A percentile compares a stretch with the other conserved stretches of the same genome.
These are phyloP conservation scores for Davidsoniella eucalypti DNA, from an alignment of 2,329 filamentous ascomycete species.

Conservation along the genomic window DNA sequence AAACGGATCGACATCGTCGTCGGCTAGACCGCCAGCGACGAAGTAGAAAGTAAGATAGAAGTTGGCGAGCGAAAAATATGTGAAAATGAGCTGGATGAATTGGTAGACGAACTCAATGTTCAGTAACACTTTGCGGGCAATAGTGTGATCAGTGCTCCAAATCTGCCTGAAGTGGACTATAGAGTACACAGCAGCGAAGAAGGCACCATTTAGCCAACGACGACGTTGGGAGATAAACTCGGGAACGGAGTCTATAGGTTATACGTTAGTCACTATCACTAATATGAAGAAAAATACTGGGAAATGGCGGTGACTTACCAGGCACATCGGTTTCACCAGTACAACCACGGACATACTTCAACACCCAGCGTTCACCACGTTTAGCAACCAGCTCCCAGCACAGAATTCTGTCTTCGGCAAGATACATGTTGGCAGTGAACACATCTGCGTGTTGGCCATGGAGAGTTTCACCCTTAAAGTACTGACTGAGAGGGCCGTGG, in stretches of 20 bases:
- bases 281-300: not conserved
- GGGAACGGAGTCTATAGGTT: constrained; percentile 58
- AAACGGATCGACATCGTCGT: constrained; percentile 71
- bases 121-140: constrained; percentile 75
- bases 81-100: constrained; percentile 81
- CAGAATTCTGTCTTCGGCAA: constrained; percentile 95
- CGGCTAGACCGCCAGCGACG: constrained; percentile 75
- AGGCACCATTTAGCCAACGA: constrained; percentile 95
- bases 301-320: constrained; percentile 37
- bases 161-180: constrained; percentile 89
- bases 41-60: constrained; percentile 99
- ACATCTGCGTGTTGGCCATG: constrained; percentile 94
- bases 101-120: constrained; percentile 96
- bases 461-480: constrained; percentile 96
- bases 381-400: constrained; percentile 98
- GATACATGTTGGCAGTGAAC: constrained; percentile 98
- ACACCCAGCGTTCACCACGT: constrained; percentile 81
- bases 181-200: constrained; percentile 96
- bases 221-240: constrained; percentile 95
- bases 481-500: constrained; percentile 87
- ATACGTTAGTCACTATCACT: no score
- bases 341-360: constrained; percentile 95
- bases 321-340: constrained; percentile 97
- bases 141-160: constrained; percentile 80
- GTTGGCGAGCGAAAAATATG: constrained; percentile 94